Percentiles rank a stretch among this genome's conserved stretches.
Evolutionary conservation across 371 early-diverging fungal genomes (phyloP).

Genomic region (Cokeromyces recurvatus): DNA sequence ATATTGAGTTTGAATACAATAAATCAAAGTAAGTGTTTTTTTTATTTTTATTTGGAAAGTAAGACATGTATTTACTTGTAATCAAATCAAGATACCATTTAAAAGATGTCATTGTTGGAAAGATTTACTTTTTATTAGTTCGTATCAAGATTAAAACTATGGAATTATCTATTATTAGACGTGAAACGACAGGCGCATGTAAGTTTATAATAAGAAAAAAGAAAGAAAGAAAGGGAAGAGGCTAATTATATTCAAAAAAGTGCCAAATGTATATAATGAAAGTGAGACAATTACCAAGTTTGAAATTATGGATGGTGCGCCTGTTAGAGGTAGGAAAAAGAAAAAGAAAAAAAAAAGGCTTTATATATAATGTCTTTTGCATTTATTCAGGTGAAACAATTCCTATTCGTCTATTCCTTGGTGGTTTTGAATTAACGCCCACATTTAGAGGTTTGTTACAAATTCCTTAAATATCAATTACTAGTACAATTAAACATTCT

Average conservation of each 20-base stretch:
- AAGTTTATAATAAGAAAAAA: constrained; percentile 5
- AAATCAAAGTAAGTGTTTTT: constrained; percentile 77
- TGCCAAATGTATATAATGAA: constrained; percentile 95
- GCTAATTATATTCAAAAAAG: constrained; percentile 21
- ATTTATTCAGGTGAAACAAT: constrained; percentile 78
- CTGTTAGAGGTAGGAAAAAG: constrained; percentile 71
- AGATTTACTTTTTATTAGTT: constrained; percentile 97
- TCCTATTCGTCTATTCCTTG: constrained; percentile 94
- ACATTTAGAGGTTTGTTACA: constrained; percentile 54
- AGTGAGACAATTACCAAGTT: constrained; percentile 97
- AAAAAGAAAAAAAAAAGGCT: neutral
- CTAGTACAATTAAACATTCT: neutral
- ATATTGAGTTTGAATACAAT: constrained; percentile 95
- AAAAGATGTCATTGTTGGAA: constrained; percentile 97
- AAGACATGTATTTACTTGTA: constrained; percentile 4
- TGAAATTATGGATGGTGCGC: constrained; percentile 99
- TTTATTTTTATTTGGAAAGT: too few relatives aligned
- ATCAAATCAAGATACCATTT: constrained; percentile 68
- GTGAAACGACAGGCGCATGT: constrained; percentile 93
- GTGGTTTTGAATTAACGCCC: constrained; percentile 95
- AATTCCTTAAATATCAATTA: neutral
- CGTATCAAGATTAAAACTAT: constrained; percentile 98
- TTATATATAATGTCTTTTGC: neutral
- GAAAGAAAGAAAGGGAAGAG: neutral
- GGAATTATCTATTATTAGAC: constrained; percentile 96